Evolutionary conservation across 148 eudicot species (phyloP).

Genomic region (Rhododendron mucronatum): DNA sequence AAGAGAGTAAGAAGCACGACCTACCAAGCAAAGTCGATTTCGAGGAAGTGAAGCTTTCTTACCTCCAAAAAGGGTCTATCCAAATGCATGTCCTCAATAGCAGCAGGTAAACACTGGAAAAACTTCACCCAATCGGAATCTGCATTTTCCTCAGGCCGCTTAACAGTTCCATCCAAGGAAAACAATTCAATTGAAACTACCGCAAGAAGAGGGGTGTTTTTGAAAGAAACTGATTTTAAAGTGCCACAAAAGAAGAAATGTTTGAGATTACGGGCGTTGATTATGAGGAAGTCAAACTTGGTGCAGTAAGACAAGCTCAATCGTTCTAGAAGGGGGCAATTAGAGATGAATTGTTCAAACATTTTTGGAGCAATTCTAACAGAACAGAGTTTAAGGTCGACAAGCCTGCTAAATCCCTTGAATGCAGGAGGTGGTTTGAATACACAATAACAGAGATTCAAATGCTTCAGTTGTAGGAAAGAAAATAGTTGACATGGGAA

Average conservation of each 20-base stretch:
- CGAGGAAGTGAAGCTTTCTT: background rate
- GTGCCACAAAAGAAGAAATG: background rate
- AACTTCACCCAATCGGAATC: background rate
- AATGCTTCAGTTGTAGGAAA: background rate
- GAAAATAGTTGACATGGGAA: background rate
- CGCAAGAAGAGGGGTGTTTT: slow-evolving; percentile 3
- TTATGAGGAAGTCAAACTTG: background rate
- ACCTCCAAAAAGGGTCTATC: background rate
- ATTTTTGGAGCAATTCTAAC: background rate
- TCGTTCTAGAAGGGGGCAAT: slow-evolving; percentile 9
- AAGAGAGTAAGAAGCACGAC: background rate
- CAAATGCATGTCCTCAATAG: background rate
- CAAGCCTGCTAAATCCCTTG: slow-evolving; percentile 3
- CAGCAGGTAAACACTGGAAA: background rate
- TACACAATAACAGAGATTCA: background rate
- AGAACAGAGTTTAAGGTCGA: background rate
- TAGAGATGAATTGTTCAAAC: background rate
- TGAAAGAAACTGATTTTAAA: background rate
- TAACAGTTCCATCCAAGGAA: background rate
- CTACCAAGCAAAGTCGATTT: background rate
- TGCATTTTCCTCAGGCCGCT: background rate
- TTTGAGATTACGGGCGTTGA: slow-evolving; percentile 4
- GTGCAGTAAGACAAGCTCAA: background rate
- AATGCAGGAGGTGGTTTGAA: background rate
- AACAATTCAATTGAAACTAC: background rate